phyloP scores from a whole-genome alignment of 208 protist species.

The Wallacemonas rigidus region DNA sequence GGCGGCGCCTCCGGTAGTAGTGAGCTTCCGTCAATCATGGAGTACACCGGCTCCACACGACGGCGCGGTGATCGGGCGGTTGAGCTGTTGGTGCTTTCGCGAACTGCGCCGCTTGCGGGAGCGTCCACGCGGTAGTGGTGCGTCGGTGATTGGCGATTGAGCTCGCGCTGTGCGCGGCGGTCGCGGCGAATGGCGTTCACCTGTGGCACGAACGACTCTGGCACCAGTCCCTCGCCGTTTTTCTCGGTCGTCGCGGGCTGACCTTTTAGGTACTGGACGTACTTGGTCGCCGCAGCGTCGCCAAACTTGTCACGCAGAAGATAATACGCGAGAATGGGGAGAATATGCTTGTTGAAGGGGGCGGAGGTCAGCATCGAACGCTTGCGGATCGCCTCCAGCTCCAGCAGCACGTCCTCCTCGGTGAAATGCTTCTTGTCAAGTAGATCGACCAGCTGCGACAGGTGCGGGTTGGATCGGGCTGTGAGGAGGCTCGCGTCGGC shows the following conservation, averaged over 20 bases:
- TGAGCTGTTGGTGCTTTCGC: neutral
- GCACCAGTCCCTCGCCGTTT: constrained; percentile 3
- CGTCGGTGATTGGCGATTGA: constrained; percentile 18
- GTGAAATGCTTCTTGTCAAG: constrained; percentile 43
- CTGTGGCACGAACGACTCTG: constrained; percentile 33
- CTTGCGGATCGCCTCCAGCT: constrained; percentile 55
- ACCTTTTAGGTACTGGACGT: constrained; percentile 28
- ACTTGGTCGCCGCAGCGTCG: constrained; percentile 25
- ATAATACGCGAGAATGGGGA: constrained; percentile 51
- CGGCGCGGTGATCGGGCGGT: constrained; percentile 4
- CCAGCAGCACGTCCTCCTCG: constrained; percentile 45
- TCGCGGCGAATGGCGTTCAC: constrained; percentile 39
- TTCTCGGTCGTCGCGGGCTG: neutral
- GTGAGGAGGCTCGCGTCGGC: constrained; percentile 16
- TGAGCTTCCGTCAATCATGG: constrained; percentile 17
- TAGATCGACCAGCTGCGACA: constrained; percentile 42
- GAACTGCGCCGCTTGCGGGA: neutral
- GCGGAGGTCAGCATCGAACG: constrained; percentile 39
- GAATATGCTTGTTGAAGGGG: constrained; percentile 44
- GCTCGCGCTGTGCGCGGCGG: constrained; percentile 26
- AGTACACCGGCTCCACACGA: constrained; percentile 3
- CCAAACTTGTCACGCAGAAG: constrained; percentile 42
- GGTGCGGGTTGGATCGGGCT: constrained; percentile 37
- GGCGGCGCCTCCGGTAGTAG: constrained; percentile 15
- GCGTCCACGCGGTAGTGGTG: constrained; percentile 35